These are phyloP conservation scores for Glarea lozoyensis DNA, from an alignment of 495 filamentous ascomycete species.

Conservation along the genomic window DNA sequence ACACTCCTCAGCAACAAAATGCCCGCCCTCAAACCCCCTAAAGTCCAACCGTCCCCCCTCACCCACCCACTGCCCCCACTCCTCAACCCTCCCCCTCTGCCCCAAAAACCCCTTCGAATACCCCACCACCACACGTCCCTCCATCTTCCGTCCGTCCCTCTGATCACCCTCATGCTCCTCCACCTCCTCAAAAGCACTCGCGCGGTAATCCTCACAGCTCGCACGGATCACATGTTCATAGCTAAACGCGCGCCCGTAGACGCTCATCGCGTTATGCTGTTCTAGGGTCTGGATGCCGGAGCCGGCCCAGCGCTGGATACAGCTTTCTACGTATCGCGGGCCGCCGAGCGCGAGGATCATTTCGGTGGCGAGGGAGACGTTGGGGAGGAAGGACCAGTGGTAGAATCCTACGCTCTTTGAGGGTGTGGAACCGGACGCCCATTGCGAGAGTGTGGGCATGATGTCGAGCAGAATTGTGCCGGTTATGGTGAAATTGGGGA, in stretches of 20 bases:
- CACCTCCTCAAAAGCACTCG: slow-evolving; percentile 32
- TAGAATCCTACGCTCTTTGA: slow-evolving; percentile 25
- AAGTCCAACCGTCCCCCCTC: slow-evolving; percentile 21
- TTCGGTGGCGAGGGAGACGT: slow-evolving; percentile 29
- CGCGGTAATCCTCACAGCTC: slow-evolving; percentile 38
- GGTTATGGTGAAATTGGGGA: slow-evolving; percentile 20
- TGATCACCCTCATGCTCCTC: slow-evolving; percentile 35
- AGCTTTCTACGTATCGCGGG: slow-evolving; percentile 25
- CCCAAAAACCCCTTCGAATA: slow-evolving; percentile 38
- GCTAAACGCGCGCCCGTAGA: slow-evolving; percentile 33
- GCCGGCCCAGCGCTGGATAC: slow-evolving; percentile 25
- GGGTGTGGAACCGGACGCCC: slow-evolving; percentile 21
- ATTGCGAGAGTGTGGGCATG: slow-evolving; percentile 37
- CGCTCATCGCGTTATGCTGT: slow-evolving; percentile 21
- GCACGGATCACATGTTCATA: slow-evolving; percentile 26
- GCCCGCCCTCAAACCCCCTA: slow-evolving; percentile 29
- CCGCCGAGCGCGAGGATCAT: slow-evolving; percentile 37
- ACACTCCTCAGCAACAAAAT: slow-evolving; percentile 44
- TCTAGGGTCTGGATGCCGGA: slow-evolving; percentile 8
- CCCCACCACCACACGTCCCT: slow-evolving; percentile 28
- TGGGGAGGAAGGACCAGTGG: slow-evolving; percentile 45
- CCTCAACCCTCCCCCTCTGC: slow-evolving; percentile 30
- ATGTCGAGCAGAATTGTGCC: slow-evolving; percentile 36
- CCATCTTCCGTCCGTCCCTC: slow-evolving; percentile 32
- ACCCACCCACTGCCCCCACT: slow-evolving; percentile 37